Evolutionary conservation across 1,284 basidiomycete species (phyloP), one percentile per base, ranked within the genome.

Genomic region (Xerocomus amazonicus): DNA sequence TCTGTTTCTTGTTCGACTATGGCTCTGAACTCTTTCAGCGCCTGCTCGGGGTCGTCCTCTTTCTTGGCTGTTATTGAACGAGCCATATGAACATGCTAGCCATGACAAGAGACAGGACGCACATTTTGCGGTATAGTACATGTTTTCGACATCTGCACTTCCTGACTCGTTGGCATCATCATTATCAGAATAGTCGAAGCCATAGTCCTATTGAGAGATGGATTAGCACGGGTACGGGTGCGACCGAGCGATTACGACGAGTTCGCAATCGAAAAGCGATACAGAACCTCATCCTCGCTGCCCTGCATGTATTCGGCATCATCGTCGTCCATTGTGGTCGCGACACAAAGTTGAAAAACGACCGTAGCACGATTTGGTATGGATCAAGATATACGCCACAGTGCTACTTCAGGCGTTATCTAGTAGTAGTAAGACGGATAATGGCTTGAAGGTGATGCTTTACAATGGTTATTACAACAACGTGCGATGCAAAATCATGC

Each of bases 101-200:
- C 9, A 29, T 16, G 33, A 34, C 3, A 14, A 33, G 31, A 41
- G 9, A 19, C 43, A 4, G 37, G 33, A 67, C 84, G 53, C 59
- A 96, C 92, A 84, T 69, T 99, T 99, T 10, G 97, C 97, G 45
- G 87, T 90, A 71, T 99, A 99, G 73, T 99, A 99, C 80, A 94
- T 84, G 66, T 99, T 99, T 76, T 99, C 97, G 40, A 97, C 84
- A 68, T 97, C 95, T n/a, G 87, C 90, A 51, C 83, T 89, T 36
- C 81, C 90, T 9, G 84, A 79, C 53, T 85, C 87, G 46, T 85
- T 81, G 17, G 79, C 92, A 33, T 90, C 90, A 33, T 89, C 92
- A 53, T 85, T 87, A 67, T 94, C 94, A 42, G 93, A 95, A 68
- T 97, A 99, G 70, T 97, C 93, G 68, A 98, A 98, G 61, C 86